Evolutionary conservation across 495 filamentous ascomycete species (phyloP).

Genomic region (Umbilicaria muhlenbergii): DNA sequence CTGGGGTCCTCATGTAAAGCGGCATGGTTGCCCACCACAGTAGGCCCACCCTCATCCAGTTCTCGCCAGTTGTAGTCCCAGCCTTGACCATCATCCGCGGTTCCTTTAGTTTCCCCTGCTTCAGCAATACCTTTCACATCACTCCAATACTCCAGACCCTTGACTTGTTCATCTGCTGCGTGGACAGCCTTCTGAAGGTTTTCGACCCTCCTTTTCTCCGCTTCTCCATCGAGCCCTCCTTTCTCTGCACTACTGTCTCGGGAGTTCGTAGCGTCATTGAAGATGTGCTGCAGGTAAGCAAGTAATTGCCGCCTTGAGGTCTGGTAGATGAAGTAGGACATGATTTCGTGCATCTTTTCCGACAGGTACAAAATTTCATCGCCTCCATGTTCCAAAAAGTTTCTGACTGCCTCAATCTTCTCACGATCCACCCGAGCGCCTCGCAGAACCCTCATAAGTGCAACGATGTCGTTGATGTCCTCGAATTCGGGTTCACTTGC

Average conservation of each 20-base stretch:
- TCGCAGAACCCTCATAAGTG: slow-evolving; percentile 48
- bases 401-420: slow-evolving; percentile 65
- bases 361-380: slow-evolving; percentile 69
- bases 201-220: slow-evolving; percentile 23
- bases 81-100: neutral
- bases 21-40: neutral
- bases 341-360: slow-evolving; percentile 67
- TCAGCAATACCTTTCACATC: slow-evolving; percentile 5
- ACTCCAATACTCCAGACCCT: slow-evolving; percentile 18
- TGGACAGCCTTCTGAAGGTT: slow-evolving; percentile 26
- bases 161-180: slow-evolving; percentile 15
- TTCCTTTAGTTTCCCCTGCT: slow-evolving; percentile 7
- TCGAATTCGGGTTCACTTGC: slow-evolving; percentile 26
- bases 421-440: slow-evolving; percentile 69
- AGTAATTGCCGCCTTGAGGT: slow-evolving; percentile 67
- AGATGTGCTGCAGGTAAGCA: slow-evolving; percentile 41
- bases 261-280: slow-evolving; percentile 34
- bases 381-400: slow-evolving; percentile 62
- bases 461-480: slow-evolving; percentile 49
- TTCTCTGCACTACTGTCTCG: slow-evolving; percentile 8
- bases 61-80: neutral
- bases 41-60: slow-evolving; percentile 6
- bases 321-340: slow-evolving; percentile 79
- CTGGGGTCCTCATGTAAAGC: no score
- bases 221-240: slow-evolving; percentile 17